phyloP scores from a whole-genome alignment of 176 grass and related monocot species.

The Saccharum officinarum region DNA sequence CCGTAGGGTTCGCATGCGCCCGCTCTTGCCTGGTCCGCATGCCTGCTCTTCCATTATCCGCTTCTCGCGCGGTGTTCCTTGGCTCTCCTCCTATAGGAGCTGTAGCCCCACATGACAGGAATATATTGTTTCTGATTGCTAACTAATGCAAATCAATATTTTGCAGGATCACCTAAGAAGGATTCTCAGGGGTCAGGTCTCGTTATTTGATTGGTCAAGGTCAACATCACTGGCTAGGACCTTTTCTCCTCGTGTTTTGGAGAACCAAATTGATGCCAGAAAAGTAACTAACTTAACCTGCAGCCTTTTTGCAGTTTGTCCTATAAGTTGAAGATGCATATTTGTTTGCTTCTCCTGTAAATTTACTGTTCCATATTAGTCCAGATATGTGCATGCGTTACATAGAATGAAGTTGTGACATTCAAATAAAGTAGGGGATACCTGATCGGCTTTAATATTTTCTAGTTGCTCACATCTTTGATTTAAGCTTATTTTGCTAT shows the following conservation, averaged over 20 bases:
- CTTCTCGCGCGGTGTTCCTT: too few species aligned
- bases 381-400: slow-evolving; percentile 9
- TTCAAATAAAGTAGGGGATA: slow-evolving; percentile 15
- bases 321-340: neutral
- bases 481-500: slow-evolving; percentile 17
- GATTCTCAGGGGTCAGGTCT: slow-evolving; percentile 96
- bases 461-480: slow-evolving; percentile 12
- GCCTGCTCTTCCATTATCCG: too few species aligned
- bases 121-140: slow-evolving; percentile 4
- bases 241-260: slow-evolving; percentile 84
- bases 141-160: slow-evolving; percentile 19
- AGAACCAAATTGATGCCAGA: slow-evolving; percentile 95
- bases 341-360: slow-evolving; percentile 23
- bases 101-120: too few species aligned
- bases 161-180: slow-evolving; percentile 94
- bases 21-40: too few species aligned
- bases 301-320: neutral
- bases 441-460: slow-evolving; percentile 11
- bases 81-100: too few species aligned
- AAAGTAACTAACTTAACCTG: slow-evolving; percentile 56
- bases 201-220: slow-evolving; percentile 98
- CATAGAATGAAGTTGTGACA: neutral
- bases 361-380: neutral
- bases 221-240: slow-evolving; percentile 88
- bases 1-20: too few species aligned